Evolutionary conservation across 1,284 basidiomycete species (phyloP).

Genomic region (Heterobasidion annosum): DNA sequence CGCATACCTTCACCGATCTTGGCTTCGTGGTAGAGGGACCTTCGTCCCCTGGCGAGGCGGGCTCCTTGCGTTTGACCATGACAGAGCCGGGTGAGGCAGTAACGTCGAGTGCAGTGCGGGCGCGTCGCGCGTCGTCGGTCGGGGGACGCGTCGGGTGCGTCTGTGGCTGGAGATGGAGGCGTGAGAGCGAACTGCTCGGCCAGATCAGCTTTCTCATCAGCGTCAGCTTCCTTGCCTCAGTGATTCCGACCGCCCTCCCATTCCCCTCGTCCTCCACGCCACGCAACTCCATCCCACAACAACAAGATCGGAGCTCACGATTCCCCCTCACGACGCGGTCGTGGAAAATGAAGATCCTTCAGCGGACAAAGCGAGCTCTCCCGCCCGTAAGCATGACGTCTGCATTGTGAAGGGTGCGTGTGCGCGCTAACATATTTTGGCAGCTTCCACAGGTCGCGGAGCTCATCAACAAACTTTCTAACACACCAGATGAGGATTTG

Average conservation of each 20-base stretch:
- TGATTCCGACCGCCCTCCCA: no score
- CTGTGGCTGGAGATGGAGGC: no score
- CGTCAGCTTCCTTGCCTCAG: no score
- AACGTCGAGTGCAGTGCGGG: no score
- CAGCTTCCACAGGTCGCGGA: constrained; percentile 73
- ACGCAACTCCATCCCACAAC: no score
- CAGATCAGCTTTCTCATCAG: no score
- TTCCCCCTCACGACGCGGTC: constrained; percentile 32
- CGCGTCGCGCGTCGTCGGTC: no score
- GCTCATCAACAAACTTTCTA: constrained; percentile 61
- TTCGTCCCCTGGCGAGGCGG: neutral
- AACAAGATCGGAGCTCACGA: no score
- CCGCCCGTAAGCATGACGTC: constrained; percentile 44
- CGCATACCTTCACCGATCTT: neutral
- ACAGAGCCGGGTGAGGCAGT: neutral
- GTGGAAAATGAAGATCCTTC: constrained; percentile 71
- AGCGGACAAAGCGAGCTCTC: constrained; percentile 68
- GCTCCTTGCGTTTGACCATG: neutral
- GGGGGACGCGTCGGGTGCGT: no score
- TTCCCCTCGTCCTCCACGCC: no score
- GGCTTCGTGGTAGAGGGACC: neutral
- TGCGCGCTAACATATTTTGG: constrained; percentile 9
- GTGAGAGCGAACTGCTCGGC: no score
- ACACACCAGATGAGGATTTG: constrained; percentile 58
- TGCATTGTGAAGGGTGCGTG: constrained; percentile 3